phyloP scores from a whole-genome alignment of 257 asterid genomes.

The Solanum ossicruentum region DNA sequence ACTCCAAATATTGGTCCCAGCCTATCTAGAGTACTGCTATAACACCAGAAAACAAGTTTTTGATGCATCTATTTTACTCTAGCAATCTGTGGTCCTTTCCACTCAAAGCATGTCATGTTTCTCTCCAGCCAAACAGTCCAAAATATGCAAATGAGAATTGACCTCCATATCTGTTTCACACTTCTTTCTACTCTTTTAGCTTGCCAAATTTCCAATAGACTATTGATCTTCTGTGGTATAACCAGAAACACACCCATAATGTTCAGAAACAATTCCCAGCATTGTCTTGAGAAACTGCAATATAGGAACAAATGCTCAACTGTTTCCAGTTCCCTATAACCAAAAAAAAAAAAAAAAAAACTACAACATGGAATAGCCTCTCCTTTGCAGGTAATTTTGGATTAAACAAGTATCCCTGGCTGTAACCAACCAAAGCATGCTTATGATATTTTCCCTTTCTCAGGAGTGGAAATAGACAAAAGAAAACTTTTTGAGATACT shows the following conservation, averaged over 20 bases:
- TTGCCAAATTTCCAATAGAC: background rate
- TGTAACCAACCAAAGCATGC: background rate
- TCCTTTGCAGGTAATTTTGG: background rate
- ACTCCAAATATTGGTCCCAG: background rate
- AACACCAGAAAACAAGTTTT: background rate
- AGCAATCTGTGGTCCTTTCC: background rate
- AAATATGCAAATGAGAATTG: background rate
- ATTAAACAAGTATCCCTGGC: background rate
- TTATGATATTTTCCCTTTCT: background rate
- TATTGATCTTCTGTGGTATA: background rate
- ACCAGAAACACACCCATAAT: background rate
- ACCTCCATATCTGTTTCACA: background rate
- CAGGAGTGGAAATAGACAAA: background rate
- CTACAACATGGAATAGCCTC: background rate
- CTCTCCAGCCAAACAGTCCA: background rate
- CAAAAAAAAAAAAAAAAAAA: too few relatives aligned
- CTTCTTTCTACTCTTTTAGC: background rate
- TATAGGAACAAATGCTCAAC: background rate
- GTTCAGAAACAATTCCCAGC: background rate
- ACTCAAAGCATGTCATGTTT: background rate
- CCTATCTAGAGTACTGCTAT: background rate
- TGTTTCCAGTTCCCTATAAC: background rate
- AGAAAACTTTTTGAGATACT: background rate
- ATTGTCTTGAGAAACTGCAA: background rate
- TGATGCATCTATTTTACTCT: background rate